Evolutionary conservation across 2,329 filamentous ascomycete species (phyloP).

Genomic region (Cladophialophora yegresii): DNA sequence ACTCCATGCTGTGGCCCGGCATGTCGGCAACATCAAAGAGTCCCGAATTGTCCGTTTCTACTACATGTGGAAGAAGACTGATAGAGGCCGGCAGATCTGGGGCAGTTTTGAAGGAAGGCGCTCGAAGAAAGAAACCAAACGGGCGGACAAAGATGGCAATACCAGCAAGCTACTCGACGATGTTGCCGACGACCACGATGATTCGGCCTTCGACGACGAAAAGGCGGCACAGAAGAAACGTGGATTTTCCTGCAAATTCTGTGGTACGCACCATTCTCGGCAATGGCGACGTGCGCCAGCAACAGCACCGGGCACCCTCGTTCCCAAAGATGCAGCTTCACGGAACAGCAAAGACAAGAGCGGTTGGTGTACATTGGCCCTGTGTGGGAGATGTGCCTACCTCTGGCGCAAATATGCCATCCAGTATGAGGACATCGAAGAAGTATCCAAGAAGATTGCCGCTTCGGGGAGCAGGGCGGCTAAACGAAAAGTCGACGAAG

Average conservation of each 20-base stretch:
- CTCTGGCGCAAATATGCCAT: constrained; percentile 96
- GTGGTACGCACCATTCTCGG: constrained; percentile 72
- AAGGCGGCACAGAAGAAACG: constrained; percentile 80
- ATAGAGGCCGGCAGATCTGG: constrained; percentile 83
- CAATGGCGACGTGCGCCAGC: constrained; percentile 91
- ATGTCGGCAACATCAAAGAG: constrained; percentile 75
- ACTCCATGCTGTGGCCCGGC: constrained; percentile 75
- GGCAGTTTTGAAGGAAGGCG: constrained; percentile 83
- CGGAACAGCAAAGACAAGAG: constrained; percentile 75
- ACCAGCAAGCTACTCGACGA: constrained; percentile 82
- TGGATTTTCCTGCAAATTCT: constrained; percentile 92
- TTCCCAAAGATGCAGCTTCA: constrained; percentile 64
- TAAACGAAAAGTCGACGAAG: constrained; percentile 89
- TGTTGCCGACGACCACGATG: constrained; percentile 86
- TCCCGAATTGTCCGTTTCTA: constrained; percentile 87
- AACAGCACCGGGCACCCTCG: constrained; percentile 68
- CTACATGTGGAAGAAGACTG: constrained; percentile 97
- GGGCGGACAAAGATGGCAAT: constrained; percentile 59
- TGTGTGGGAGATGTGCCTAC: constrained; percentile 87
- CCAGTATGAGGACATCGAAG: constrained; percentile 91
- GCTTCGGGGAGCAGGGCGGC: constrained; percentile 77
- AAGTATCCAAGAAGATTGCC: constrained; percentile 82
- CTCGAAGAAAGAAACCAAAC: constrained; percentile 80
- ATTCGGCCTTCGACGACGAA: constrained; percentile 90
- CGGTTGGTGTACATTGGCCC: constrained; percentile 71